Base-by-base conservation (phyloP, 208 protist species). In the Angomonas ambiguus region DNA sequence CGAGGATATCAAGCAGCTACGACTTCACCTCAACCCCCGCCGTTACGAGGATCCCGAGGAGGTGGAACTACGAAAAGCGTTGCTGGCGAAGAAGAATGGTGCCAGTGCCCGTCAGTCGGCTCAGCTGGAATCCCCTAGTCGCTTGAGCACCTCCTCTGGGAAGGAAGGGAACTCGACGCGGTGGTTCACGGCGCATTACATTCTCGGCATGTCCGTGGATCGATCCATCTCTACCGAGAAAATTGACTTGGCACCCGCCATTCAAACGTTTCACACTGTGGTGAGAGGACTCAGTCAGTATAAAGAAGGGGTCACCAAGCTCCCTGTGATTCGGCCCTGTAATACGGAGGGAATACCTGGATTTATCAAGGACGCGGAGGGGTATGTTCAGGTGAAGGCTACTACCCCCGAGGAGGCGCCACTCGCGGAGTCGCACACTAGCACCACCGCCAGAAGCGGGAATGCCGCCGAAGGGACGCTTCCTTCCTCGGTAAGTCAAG, bases 151-250 rank as follows among this genome's bases (percentile, higher is more conserved):
- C 27, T 13, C 33, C 13, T 57, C 53, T 11, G 68, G 35, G 42
- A 62, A 20, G 32, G 34, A 38, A 28, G 72, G 65, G 57, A 45
- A 66, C 45, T 41, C 27, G 8, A 60, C 65, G 55, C 58, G 42
- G 4, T 67, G 53, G 62, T 81, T 76, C 66, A 90, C 78, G 33
- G 84, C 84, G 51, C 76, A 93, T 56, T 95, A 95, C 75, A 91
- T 82, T 71, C 87, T 95, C 64, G 89, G 86, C 32, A 89, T 95
- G 78, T 83, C 78, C 10, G 89, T 93, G 11, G 84, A 92, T 62
- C 57, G 68, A 45, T 80, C 57, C 41, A 62, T 87, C 20, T 72
- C 76, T 1, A 76, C 71, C 10, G 72, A 67, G 6, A 80, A 74
- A 38, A 87, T 95, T 56, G 80, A 91, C 63, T 73, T 92, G 4